Percentiles rank a stretch among this genome's conserved stretches.
phyloP scores from a whole-genome alignment of 2,329 filamentous ascomycete genomes.

The Tolypocladium capitatum region DNA sequence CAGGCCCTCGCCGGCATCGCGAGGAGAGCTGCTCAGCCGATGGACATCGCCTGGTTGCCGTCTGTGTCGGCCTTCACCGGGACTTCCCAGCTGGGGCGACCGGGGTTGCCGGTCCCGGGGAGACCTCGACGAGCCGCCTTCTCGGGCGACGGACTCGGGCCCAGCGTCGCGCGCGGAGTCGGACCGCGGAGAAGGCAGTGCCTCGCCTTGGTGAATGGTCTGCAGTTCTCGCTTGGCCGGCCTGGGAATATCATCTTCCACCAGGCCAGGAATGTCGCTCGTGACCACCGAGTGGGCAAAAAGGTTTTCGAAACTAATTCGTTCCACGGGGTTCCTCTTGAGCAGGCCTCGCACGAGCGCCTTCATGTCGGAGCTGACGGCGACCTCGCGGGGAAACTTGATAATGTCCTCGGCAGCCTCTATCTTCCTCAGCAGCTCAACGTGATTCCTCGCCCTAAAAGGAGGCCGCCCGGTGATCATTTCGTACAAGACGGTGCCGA shows the following conservation, averaged over 20 bases:
- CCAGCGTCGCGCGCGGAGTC: slow-evolving; percentile 23
- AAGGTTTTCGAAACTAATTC: slow-evolving; percentile 75
- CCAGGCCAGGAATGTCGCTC: slow-evolving; percentile 64
- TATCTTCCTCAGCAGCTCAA: slow-evolving; percentile 84
- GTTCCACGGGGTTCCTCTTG: slow-evolving; percentile 73
- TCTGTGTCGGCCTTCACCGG: slow-evolving; percentile 22
- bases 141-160: slow-evolving; percentile 18
- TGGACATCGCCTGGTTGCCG: slow-evolving; percentile 13
- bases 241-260: slow-evolving; percentile 58
- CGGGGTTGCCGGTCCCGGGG: slow-evolving; percentile 28
- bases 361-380: slow-evolving; percentile 66
- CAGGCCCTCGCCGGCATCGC: slow-evolving; percentile 34
- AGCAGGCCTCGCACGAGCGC: slow-evolving; percentile 65
- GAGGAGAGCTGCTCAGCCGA: slow-evolving; percentile 28
- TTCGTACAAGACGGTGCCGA: slow-evolving; percentile 89
- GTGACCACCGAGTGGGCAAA: slow-evolving; percentile 64
- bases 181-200: slow-evolving; percentile 12
- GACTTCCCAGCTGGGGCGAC: slow-evolving; percentile 31
- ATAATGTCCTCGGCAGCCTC: slow-evolving; percentile 80
- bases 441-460: slow-evolving; percentile 85
- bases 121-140: slow-evolving; percentile 20
- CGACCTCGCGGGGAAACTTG: slow-evolving; percentile 61
- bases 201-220: slow-evolving; percentile 18
- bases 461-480: slow-evolving; percentile 87
- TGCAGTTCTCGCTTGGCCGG: slow-evolving; percentile 22